Percentiles rank a stretch among this genome's conserved stretches.
Evolutionary conservation across 2,329 filamentous ascomycete genomes (phyloP).

Genomic region (Aureobasidium sp.): DNA sequence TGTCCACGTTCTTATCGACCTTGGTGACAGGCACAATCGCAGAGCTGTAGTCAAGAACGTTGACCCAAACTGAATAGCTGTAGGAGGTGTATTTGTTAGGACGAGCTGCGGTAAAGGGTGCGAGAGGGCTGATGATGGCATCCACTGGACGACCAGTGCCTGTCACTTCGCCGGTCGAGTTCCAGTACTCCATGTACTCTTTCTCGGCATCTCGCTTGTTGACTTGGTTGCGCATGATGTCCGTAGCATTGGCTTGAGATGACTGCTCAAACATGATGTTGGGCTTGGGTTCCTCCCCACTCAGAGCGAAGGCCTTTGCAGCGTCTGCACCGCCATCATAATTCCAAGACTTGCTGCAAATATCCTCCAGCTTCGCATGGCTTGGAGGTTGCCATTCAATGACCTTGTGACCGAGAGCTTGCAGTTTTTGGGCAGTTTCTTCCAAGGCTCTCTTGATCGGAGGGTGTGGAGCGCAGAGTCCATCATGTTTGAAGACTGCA

Average conservation of each 20-base stretch:
- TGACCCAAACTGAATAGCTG: constrained; percentile 43
- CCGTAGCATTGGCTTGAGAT: constrained; percentile 34
- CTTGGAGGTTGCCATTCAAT: constrained; percentile 50
- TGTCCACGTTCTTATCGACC: constrained; percentile 46
- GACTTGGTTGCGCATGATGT: constrained; percentile 46
- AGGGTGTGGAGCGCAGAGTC: constrained; percentile 46
- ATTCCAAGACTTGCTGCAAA: constrained; percentile 33
- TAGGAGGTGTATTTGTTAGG: constrained; percentile 43
- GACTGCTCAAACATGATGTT: constrained; percentile 36
- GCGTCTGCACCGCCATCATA: constrained; percentile 49
- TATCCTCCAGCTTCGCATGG: constrained; percentile 35
- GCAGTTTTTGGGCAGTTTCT: constrained; percentile 44
- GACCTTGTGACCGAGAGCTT: constrained; percentile 50
- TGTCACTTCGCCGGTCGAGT: constrained; percentile 45
- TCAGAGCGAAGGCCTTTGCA: constrained; percentile 44
- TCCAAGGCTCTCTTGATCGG: constrained; percentile 51
- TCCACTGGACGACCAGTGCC: constrained; percentile 46
- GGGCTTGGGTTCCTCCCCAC: constrained; percentile 47
- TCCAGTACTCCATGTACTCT: constrained; percentile 59
- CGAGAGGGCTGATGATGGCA: constrained; percentile 45
- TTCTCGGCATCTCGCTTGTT: constrained; percentile 50
- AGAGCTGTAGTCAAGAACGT: constrained; percentile 51
- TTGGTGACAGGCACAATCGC: constrained; percentile 50
- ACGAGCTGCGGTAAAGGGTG: constrained; percentile 45
- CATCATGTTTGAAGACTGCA: constrained; percentile 49